Percentiles rank a stretch among this genome's conserved stretches.
These are phyloP conservation scores for Hemerocallis citrina DNA, from an alignment of 106 monocot species.

Conservation along the genomic window DNA sequence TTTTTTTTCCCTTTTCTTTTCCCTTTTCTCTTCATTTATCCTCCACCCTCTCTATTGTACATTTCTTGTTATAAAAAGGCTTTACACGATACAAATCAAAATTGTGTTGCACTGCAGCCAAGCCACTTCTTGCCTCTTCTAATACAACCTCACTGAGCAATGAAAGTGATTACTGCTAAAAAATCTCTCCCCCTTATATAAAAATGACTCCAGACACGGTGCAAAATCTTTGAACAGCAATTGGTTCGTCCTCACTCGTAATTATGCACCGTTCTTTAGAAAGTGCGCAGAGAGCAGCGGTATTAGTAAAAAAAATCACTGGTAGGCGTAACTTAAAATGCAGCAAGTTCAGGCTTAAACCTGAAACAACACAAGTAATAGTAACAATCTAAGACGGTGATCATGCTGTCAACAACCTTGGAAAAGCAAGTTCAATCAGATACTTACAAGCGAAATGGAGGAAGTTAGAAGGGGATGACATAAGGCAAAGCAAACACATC, in stretches of 20 bases:
- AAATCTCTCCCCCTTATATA: not conserved
- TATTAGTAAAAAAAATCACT: slow-evolving; percentile 1
- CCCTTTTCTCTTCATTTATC: not conserved
- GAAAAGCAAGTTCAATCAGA: too few relatives aligned
- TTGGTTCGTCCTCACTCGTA: too few relatives aligned
- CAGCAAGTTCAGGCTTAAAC: not conserved
- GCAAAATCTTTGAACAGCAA: not conserved
- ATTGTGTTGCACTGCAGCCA: slow-evolving; percentile 20
- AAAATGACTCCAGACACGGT: not conserved
- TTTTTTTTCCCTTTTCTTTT: too few relatives aligned
- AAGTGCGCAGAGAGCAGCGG: not conserved
- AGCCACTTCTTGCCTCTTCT: not conserved
- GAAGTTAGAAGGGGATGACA: slow-evolving; percentile 56
- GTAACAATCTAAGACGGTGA: not conserved
- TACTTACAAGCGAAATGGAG: not conserved
- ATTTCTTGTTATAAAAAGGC: slow-evolving; percentile 22
- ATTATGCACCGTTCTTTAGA: too few relatives aligned
- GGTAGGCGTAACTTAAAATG: not conserved
- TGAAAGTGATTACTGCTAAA: not conserved
- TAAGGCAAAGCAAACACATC: slow-evolving; percentile 67
- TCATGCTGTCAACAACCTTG: too few relatives aligned
- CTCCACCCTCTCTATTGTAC: slow-evolving; percentile 36
- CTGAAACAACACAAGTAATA: not conserved
- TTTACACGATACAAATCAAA: slow-evolving; percentile 57
- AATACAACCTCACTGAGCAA: not conserved